These are phyloP conservation scores for Termitomyces sp. DNA, from an alignment of 768 basidiomycete species.

Conservation along the genomic window DNA sequence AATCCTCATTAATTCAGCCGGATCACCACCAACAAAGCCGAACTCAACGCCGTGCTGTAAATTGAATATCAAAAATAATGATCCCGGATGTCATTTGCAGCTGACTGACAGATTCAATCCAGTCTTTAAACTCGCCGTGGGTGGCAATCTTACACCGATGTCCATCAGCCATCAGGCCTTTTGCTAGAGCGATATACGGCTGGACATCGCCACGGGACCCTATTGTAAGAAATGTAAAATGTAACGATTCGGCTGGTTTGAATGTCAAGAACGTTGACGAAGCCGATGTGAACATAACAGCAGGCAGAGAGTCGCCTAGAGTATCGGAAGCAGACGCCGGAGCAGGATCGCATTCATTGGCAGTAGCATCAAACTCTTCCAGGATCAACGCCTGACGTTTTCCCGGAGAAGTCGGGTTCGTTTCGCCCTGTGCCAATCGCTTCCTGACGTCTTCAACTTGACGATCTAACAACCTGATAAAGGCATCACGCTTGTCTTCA, in stretches of 20 bases:
- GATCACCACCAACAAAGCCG: slow-evolving; percentile 92
- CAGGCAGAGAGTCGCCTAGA: slow-evolving; percentile 69
- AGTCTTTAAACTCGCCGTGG: slow-evolving; percentile 91
- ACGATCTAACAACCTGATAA: slow-evolving; percentile 68
- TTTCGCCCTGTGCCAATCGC: slow-evolving; percentile 43
- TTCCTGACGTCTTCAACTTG: slow-evolving; percentile 74
- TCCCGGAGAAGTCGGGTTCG: slow-evolving; percentile 40
- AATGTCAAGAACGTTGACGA: slow-evolving; percentile 96
- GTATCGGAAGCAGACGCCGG: slow-evolving; percentile 50
- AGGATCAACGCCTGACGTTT: slow-evolving; percentile 74
- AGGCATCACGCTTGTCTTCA: slow-evolving; percentile 75
- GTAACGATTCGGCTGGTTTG: slow-evolving; percentile 80
- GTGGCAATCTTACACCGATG: slow-evolving; percentile 90
- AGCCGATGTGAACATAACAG: slow-evolving; percentile 96
- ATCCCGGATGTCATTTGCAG: background rate
- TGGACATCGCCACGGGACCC: slow-evolving; percentile 97
- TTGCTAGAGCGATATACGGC: slow-evolving; percentile 94
- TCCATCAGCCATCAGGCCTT: slow-evolving; percentile 86
- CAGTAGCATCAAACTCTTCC: slow-evolving; percentile 72
- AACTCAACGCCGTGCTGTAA: slow-evolving; percentile 92
- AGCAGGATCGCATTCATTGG: slow-evolving; percentile 35
- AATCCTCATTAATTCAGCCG: slow-evolving; percentile 95
- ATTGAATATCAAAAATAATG: slow-evolving; percentile 3
- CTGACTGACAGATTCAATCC: slow-evolving; percentile 85
- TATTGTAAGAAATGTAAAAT: slow-evolving; percentile 94